phyloP scores from a whole-genome alignment of 441 rosid species.

The Populus trichocarpa region DNA sequence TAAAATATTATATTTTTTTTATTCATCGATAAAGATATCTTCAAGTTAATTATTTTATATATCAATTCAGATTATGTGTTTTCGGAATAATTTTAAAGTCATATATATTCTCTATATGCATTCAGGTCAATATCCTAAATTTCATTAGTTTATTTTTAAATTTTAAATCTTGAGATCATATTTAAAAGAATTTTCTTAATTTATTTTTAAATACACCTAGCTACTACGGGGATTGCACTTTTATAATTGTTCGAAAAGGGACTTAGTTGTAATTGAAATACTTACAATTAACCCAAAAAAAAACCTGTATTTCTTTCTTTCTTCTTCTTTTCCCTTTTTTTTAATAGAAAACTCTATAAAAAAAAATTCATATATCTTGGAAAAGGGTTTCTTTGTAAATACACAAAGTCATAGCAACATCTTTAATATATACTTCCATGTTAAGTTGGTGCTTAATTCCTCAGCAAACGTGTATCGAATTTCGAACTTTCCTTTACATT shows the following conservation, averaged over 20 bases:
- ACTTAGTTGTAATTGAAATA: not conserved
- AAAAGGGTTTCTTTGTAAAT: constrained; percentile 14
- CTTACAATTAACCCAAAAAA: not conserved
- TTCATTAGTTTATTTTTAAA: no score
- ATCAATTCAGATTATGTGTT: not conserved
- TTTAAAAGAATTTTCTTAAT: not conserved
- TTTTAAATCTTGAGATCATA: not conserved
- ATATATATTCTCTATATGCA: no score
- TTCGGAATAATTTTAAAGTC: not conserved
- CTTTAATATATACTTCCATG: constrained; percentile 7
- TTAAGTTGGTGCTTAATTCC: constrained; percentile 29
- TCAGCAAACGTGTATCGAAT: constrained; percentile 41
- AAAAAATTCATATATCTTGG: no score
- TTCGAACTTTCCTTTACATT: constrained; percentile 42
- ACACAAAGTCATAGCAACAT: not conserved
- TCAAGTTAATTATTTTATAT: no score
- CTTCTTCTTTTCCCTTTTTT: no score
- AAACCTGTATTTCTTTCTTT: no score
- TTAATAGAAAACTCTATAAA: no score
- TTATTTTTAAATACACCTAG: not conserved
- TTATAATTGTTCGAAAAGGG: not conserved
- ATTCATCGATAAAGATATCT: no score
- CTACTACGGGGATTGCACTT: not conserved
- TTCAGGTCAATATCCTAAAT: no score
- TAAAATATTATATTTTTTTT: no score